Conservation (phyloP, 768 basidiomycete species). For the Pleurotus tuoliensis region DNA sequence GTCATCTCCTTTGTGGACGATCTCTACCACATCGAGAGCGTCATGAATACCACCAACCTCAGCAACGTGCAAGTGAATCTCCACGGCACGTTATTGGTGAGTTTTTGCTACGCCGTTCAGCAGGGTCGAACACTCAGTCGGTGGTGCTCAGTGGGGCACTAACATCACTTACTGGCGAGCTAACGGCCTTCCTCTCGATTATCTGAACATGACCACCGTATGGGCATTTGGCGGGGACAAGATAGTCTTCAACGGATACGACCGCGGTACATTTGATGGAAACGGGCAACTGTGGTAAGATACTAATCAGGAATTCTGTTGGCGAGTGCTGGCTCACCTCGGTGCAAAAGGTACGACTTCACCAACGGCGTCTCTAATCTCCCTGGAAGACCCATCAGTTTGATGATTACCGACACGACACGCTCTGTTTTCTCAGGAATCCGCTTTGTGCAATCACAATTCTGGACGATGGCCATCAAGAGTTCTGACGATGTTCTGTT, state of each 20-base stretch:
- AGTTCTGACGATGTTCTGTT: slow-evolving; percentile 30
- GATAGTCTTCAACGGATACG: slow-evolving; percentile 25
- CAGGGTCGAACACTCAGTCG: no score
- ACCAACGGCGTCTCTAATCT: slow-evolving; percentile 33
- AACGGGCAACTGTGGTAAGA: slow-evolving; percentile 36
- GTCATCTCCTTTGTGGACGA: slow-evolving; percentile 24
- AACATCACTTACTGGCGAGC: slow-evolving; percentile 35
- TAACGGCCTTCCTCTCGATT: slow-evolving; percentile 28
- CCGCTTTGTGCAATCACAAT: slow-evolving; percentile 36
- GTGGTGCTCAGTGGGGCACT: slow-evolving; percentile 22
- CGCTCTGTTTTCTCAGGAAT: slow-evolving; percentile 31
- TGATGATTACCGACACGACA: slow-evolving; percentile 32
- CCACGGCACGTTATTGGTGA: slow-evolving; percentile 30
- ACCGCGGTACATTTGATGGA: slow-evolving; percentile 34
- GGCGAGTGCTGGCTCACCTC: no score
- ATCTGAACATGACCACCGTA: slow-evolving; percentile 32
- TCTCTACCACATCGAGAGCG: slow-evolving; percentile 29
- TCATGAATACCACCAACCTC: slow-evolving; percentile 29
- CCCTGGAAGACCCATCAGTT: slow-evolving; percentile 31
- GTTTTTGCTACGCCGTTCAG: neutral
- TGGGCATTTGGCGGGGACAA: slow-evolving; percentile 32
- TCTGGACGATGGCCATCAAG: slow-evolving; percentile 37
- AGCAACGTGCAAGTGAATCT: slow-evolving; percentile 29
- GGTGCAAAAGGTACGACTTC: slow-evolving; percentile 28
- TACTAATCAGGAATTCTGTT: no score